These are phyloP conservation scores for Eragrostis curvula DNA, from an alignment of 176 grass and related monocot genomes.

Conservation along the genomic window DNA sequence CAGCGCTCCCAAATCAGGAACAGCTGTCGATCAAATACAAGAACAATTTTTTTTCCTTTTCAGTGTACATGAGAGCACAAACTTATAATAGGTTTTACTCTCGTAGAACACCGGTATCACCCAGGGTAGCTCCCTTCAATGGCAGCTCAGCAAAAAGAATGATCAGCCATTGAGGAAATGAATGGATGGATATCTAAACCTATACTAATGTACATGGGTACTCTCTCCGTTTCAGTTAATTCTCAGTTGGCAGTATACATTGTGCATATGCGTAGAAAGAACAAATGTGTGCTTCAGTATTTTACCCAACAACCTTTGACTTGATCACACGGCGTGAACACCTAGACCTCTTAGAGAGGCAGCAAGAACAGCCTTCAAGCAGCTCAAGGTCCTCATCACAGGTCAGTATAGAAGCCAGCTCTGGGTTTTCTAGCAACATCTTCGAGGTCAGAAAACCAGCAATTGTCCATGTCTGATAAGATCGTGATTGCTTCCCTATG, in stretches of 20 bases:
- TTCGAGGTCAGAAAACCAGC: constrained; percentile 95
- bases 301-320: constrained; percentile 49
- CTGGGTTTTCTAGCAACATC: constrained; percentile 83
- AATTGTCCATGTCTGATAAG: constrained; percentile 97
- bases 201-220: constrained; percentile 56
- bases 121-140: constrained; percentile 50
- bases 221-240: constrained; percentile 46
- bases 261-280: background rate
- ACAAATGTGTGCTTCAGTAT: constrained; percentile 6
- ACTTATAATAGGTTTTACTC: constrained; percentile 37
- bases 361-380: constrained; percentile 88
- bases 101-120: constrained; percentile 38
- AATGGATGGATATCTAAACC: constrained; percentile 54
- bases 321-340: constrained; percentile 71
- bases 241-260: constrained; percentile 38
- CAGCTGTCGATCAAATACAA: constrained; percentile 27
- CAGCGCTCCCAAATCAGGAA: constrained; percentile 33
- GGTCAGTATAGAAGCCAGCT: constrained; percentile 91
- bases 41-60: constrained; percentile 20
- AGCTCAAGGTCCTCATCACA: constrained; percentile 96
- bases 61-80: constrained; percentile 46
- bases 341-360: constrained; percentile 60
- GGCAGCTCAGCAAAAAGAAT: constrained; percentile 63
- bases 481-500: constrained; percentile 89
- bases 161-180: constrained; percentile 57